Base-by-base conservation (phyloP, 257 asterid species). In the Ocimum tenuiflorum region DNA sequence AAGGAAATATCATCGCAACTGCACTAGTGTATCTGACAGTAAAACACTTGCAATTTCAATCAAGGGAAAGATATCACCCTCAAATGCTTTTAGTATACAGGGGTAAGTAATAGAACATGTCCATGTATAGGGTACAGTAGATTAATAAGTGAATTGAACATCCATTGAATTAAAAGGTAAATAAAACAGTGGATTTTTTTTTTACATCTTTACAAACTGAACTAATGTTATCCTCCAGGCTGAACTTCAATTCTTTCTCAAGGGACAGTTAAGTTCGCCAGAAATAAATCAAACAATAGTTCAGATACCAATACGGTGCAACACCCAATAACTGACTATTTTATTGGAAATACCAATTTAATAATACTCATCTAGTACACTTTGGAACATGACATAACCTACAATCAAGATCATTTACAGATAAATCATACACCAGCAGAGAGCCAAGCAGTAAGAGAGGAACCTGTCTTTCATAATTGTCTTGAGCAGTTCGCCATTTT, bases 381-480 rank as follows among this genome's bases (percentile, higher is more conserved):
- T 9, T 27, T n/a, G 39, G 10, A 27, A 27, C 57, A 6, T 15
- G 11, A 46, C 15, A 24, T 18, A 8, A 49, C 14, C 27, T 35
- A 39, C 31, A 19, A 31, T 47, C 17, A 22, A 9, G 17, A 48
- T 23, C 2, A 29, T 14, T 35, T 19, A 51, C 20, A 19, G 50
- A 50, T 27, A 39, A 18, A 19, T 17, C 19, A 36, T 17, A 31
- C 42, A 70, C 48, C 68, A 64, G 38, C 18, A 59, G 27, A 63
- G 36, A 64, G 39, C 22, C 57, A 31, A 36, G 53, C 43, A 15
- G 24, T 11, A 8, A 13, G 43, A 69, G 17, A 58, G 52, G 15
- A 56, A 87, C 97, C 97, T 92, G 99, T 87, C 96, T 80, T 77
- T 89, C 95, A 65, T 92, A 92, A 67, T 92, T 92, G 62, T 80